Evolutionary conservation across 1,284 basidiomycete genomes (phyloP), one percentile per base, ranked within the genome.

Genomic region (Paramarasmius palmivorus): DNA sequence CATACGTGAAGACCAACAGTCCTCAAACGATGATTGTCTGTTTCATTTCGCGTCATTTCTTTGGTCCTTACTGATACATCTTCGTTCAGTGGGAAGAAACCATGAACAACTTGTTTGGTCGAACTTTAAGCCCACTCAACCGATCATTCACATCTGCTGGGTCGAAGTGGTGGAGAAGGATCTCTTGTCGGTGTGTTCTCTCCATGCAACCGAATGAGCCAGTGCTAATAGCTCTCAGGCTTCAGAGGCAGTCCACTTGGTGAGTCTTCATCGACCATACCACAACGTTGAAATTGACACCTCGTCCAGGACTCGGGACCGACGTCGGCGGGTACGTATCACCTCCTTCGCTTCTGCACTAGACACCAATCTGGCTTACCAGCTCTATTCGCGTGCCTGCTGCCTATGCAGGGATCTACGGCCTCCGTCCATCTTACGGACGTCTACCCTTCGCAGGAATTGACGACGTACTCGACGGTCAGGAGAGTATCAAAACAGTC

Each of bases 1-100:
- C 79, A 4, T 90, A 80, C 54, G 83, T 86, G 3, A 79, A 82
- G 57, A 88, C 85, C 1, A 89, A 90, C 58, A 67, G 86, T n/a
- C 85, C 86, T 0, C 86, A 87, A 63, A 84, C 84, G 2, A 65
- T 88, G 15, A 81, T 84, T 78, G 82, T 79, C 60, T 41, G 61
- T 36, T 6, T 54, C 19, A 52, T 10, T 70, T 74, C 26, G 79
- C 79, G 0, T 55, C 70, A 20, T 78, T 77, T 51, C 25, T 6
- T 37, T 42, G 7, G 55, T 53, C 36, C n/a, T 23, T 29, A n/a
- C 9, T 4, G 52, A 41, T 12, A 6, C 29, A 12, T 32, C 29
- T 6, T 22, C 2, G 36, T 17, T n/a, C 45, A 84, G 84, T 86
- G 81, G 81, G 70, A 71, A 2, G 86, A 88, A 64, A 83, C 84